Conservation (phyloP, 768 basidiomycete genomes). For the Dendrothele bispora region DNA sequence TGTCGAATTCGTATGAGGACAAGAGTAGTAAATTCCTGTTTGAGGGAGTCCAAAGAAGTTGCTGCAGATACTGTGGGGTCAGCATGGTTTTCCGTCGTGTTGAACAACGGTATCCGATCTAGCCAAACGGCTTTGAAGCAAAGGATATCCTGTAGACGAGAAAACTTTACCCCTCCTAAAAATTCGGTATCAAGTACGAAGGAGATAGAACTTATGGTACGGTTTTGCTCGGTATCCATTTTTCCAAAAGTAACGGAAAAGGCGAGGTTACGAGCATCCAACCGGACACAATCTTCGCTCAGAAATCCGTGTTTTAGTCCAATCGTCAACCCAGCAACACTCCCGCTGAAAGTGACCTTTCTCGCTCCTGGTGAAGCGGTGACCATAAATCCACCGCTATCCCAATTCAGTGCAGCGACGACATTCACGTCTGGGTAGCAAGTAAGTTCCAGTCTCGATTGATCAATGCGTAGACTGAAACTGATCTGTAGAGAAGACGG, state of each 20-base stretch:
- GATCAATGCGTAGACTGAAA: constrained; percentile 89
- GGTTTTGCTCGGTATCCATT: constrained; percentile 33
- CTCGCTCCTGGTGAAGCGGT: constrained; percentile 73
- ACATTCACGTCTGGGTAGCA: constrained; percentile 94
- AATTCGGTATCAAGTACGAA: constrained; percentile 85
- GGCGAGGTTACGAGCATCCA: constrained; percentile 79
- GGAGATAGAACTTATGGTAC: constrained; percentile 57
- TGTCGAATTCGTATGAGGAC: constrained; percentile 71
- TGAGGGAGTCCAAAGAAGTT: constrained; percentile 16
- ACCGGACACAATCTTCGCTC: constrained; percentile 77
- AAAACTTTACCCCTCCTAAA: constrained; percentile 75
- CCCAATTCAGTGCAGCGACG: constrained; percentile 87
- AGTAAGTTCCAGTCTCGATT: constrained; percentile 81
- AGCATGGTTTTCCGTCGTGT: constrained; percentile 35
- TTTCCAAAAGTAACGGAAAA: constrained; percentile 76
- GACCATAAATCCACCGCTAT: constrained; percentile 88
- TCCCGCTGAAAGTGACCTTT: constrained; percentile 73
- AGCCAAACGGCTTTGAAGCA: constrained; percentile 97
- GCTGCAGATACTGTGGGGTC: constrained; percentile 18
- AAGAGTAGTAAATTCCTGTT: constrained; percentile 55
- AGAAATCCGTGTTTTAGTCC: constrained; percentile 85
- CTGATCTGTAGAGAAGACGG: constrained; percentile 65
- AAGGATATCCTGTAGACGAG: constrained; percentile 86
- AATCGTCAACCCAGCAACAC: constrained; percentile 77
- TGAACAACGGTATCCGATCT: constrained; percentile 80